Conservation (phyloP, 768 basidiomycete genomes). For the Suillus clintonianus region DNA sequence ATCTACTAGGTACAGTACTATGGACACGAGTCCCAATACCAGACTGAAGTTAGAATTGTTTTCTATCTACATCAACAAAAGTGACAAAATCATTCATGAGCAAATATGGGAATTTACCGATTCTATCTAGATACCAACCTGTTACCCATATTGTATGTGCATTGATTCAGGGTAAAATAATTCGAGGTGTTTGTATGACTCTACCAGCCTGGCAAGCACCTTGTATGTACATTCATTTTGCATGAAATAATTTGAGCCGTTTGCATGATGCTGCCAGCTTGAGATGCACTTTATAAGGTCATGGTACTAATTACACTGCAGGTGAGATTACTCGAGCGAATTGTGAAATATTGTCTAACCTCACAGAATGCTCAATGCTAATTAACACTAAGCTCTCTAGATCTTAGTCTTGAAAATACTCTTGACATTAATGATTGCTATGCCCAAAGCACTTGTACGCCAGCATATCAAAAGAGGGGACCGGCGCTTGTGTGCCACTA, state of each 20-base stretch:
- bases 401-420: neutral
- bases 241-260: neutral
- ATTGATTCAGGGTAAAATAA: neutral
- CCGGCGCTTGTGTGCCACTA: neutral
- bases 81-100: neutral
- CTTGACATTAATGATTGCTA: neutral
- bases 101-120: neutral
- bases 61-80: neutral
- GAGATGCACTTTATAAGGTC: neutral
- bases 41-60: no score
- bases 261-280: neutral
- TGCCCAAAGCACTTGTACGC: neutral
- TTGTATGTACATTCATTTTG: neutral
- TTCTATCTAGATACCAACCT: neutral
- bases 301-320: no score
- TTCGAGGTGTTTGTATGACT: neutral
- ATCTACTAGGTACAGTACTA: no score
- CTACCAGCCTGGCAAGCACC: neutral
- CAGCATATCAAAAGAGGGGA: neutral
- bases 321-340: no score
- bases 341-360: neutral
- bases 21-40: no score
- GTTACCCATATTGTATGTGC: neutral
- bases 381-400: neutral
- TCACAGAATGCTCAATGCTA: neutral